Base-by-base conservation (phyloP, 2,329 filamentous ascomycete genomes). In the Neospermospora avenae region DNA sequence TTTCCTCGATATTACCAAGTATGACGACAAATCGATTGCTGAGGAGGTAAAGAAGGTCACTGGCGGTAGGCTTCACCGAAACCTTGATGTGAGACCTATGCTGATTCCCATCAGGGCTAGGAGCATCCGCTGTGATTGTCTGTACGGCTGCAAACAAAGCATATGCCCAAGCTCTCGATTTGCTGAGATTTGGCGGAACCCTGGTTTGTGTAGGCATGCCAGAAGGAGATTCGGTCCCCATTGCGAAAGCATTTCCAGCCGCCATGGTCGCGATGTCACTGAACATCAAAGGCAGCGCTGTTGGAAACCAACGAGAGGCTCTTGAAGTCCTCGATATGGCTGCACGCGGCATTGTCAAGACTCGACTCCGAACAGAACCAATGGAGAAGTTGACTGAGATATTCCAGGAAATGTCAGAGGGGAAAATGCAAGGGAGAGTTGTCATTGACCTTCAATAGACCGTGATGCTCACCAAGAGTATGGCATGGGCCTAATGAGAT, bases 1-100 rank as follows among this genome's bases (percentile, higher is more conserved):
- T 65, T 89, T 89, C 73, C 76, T 89, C 60, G 84, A 87, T 63
- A 77, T 88, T 60, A 82, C 84, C 31, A 75, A 79, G 58, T 78
- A 67, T 39, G 75, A 79, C 57, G 77, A 80, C 48, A 77, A 80
- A 46, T 77, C 78, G 13, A 76, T 85, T 6, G 77, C 76, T 4
- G 77, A 78, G 25, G 81, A 85, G 46, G 82, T 89, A 52, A 80
- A 81, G 66, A 77, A 76, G 37, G 72, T 84, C 1, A 84, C 84
- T 0, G 79, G 77, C 3, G 84, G 84, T 0, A 52, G 18, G 49
- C 22, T n/a, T 49, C 4, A 54, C 16, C 22, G 20, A 34, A 22
- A 60, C 24, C 25, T 34, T 3, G 1, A 41, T 7, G 18, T 10
- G n/a, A 8, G 16, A 18, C 16, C 16, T 45, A 24, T 16, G 16